Evolutionary conservation across 768 basidiomycete species (phyloP).

Genomic region (Psilocybe cyanescens): DNA sequence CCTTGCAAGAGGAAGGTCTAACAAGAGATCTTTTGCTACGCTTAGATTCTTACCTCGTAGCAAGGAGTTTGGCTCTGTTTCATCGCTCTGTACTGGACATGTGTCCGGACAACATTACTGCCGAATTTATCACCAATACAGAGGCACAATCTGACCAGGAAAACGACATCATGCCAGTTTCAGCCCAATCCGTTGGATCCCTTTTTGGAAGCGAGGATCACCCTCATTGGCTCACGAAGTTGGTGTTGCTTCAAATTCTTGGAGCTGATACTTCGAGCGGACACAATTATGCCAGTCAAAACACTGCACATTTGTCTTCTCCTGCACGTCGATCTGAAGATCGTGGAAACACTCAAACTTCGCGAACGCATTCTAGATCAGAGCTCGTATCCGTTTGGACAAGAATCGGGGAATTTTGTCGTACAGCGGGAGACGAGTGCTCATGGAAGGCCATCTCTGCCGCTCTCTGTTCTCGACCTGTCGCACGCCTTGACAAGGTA

Average conservation of each 20-base stretch:
- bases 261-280: slow-evolving; percentile 54
- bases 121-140: slow-evolving; percentile 41
- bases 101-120: slow-evolving; percentile 57
- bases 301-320: slow-evolving; percentile 21
- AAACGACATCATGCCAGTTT: not conserved
- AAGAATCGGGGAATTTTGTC: slow-evolving; percentile 71
- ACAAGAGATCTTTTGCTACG: slow-evolving; percentile 66
- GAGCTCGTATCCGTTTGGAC: slow-evolving; percentile 78
- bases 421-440: slow-evolving; percentile 76
- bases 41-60: slow-evolving; percentile 65
- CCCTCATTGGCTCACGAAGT: slow-evolving; percentile 83
- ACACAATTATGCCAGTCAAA: slow-evolving; percentile 17
- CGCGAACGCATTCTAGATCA: slow-evolving; percentile 71
- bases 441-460: slow-evolving; percentile 77
- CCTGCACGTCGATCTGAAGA: slow-evolving; percentile 40
- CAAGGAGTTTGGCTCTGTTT: slow-evolving; percentile 64
- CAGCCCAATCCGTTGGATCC: slow-evolving; percentile 18
- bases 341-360: slow-evolving; percentile 35
- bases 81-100: slow-evolving; percentile 57
- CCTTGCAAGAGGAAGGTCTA: slow-evolving; percentile 67
- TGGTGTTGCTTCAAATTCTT: slow-evolving; percentile 72
- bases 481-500: slow-evolving; percentile 77
- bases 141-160: slow-evolving; percentile 25
- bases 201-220: slow-evolving; percentile 72
- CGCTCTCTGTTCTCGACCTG: slow-evolving; percentile 72